A percentile compares a stretch with the other conserved stretches of the same genome.
phyloP scores from a whole-genome alignment of 2,329 filamentous ascomycete species.

The Simplicillium aogashimaense region DNA sequence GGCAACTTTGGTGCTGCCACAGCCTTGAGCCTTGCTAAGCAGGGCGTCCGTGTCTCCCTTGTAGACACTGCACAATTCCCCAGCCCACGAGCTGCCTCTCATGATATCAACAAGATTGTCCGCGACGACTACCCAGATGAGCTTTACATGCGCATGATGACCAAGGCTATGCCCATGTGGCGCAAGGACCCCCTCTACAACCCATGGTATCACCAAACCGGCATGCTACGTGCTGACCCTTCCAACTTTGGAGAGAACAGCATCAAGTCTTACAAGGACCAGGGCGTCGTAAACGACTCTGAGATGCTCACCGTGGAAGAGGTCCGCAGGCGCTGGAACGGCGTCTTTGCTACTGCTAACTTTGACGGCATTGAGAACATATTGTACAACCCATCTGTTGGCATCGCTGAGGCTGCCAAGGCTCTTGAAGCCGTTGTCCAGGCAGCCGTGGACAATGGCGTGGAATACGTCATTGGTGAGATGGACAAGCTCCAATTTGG shows the following conservation, averaged over 20 bases:
- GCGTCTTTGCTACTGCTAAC: conserved; percentile 45
- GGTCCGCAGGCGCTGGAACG: conserved; percentile 43
- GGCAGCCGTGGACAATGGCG: conserved; percentile 39
- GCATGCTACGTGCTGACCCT: conserved; percentile 35
- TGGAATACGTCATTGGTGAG: conserved; percentile 43
- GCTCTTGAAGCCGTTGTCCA: conserved; percentile 43
- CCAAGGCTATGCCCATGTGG: conserved; percentile 29
- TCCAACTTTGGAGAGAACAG: conserved; percentile 34
- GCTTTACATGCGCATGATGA: conserved; percentile 29
- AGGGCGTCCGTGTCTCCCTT: conserved; percentile 20
- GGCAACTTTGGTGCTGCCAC: conserved; percentile 35
- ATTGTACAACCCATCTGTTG: conserved; percentile 47
- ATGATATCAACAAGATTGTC: conserved; percentile 35
- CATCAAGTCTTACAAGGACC: conserved; percentile 23
- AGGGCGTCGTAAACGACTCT: conserved; percentile 28
- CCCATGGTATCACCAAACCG: conserved; percentile 44
- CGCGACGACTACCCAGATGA: conserved; percentile 29
- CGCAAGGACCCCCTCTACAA: conserved; percentile 38
- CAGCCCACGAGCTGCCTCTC: conserved; percentile 31
- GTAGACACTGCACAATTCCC: conserved; percentile 24
- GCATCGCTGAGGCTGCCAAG: conserved; percentile 50
- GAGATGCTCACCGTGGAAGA: conserved; percentile 36
- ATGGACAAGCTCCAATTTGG: conserved; percentile 36
- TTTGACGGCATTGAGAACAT: conserved; percentile 45
- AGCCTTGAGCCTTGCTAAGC: conserved; percentile 22